Evolutionary conservation across 2,329 filamentous ascomycete species (phyloP).

Genomic region (Epichloe glyceriae): DNA sequence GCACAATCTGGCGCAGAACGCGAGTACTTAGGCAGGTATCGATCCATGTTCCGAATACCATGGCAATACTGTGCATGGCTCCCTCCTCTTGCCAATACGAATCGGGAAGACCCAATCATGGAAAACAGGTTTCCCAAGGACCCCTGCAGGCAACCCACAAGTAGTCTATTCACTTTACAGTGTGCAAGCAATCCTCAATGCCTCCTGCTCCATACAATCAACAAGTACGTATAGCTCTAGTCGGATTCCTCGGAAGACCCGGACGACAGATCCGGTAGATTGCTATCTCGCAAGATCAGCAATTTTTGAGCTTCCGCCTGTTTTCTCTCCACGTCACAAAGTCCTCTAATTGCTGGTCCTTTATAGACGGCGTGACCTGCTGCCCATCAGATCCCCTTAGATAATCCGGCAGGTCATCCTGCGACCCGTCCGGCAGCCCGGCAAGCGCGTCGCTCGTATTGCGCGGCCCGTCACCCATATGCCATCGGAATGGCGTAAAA

Average conservation of each 20-base stretch:
- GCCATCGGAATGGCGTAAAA: slow-evolving; percentile 40
- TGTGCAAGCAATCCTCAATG: not conserved
- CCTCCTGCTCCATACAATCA: not conserved
- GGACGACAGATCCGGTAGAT: slow-evolving; percentile 20
- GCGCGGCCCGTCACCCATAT: slow-evolving; percentile 44
- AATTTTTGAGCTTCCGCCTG: slow-evolving; percentile 30
- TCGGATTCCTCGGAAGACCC: not conserved
- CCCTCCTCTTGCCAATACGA: not conserved
- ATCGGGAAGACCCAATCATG: not conserved
- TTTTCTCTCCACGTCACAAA: slow-evolving; percentile 31
- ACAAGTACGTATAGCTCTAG: not conserved
- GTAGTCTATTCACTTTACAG: no score
- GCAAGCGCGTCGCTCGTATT: slow-evolving; percentile 21
- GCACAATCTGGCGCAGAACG: no score
- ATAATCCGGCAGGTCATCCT: slow-evolving; percentile 31
- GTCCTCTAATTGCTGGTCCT: slow-evolving; percentile 38
- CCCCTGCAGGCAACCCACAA: no score
- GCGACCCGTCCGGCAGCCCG: slow-evolving; percentile 10
- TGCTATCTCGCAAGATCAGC: slow-evolving; percentile 29
- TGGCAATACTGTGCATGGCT: not conserved
- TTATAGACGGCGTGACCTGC: slow-evolving; percentile 46
- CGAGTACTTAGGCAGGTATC: no score
- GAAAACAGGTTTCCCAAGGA: not conserved
- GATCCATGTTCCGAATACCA: no score
- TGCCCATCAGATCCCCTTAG: slow-evolving; percentile 37